A percentile compares a stretch with the other conserved stretches of the same genome.
Evolutionary conservation across 768 basidiomycete species (phyloP).

Genomic region (Lactifluus pinguis): DNA sequence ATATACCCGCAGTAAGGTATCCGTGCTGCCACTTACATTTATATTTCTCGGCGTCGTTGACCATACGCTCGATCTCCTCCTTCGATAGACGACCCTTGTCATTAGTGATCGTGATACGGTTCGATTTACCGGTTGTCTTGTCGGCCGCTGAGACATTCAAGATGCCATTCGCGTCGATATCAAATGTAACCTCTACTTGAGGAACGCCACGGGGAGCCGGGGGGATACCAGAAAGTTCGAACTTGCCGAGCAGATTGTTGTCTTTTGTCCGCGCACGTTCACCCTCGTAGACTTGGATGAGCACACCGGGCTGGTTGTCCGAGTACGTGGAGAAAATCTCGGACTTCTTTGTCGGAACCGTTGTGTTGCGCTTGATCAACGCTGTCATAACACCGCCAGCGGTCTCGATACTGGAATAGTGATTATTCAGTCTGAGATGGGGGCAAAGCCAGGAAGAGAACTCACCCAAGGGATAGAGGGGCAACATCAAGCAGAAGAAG

Average conservation of each 20-base stretch:
- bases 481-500: conserved; percentile 91
- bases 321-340: conserved; percentile 98
- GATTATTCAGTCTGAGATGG: conserved; percentile 23
- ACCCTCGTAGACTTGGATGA: conserved; percentile 97
- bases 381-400: conserved; percentile 99
- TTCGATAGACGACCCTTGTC: conserved; percentile 96
- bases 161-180: conserved; percentile 96
- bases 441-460: conserved; percentile 12
- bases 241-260: conserved; percentile 97
- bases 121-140: conserved; percentile 96
- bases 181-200: conserved; percentile 96
- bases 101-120: conserved; percentile 89
- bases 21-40: conserved; percentile 42
- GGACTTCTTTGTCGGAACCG: conserved; percentile 96
- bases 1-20: not conserved
- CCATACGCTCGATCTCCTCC: conserved; percentile 99
- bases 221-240: conserved; percentile 93
- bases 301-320: conserved; percentile 97
- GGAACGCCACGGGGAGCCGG: conserved; percentile 97
- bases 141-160: conserved; percentile 92
- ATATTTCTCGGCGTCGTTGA: conserved; percentile 88
- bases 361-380: conserved; percentile 98
- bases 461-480: conserved; percentile 63
- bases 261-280: conserved; percentile 98
- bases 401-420: conserved; percentile 70